Evolutionary conservation across 2,329 filamentous ascomycete genomes (phyloP).

Genomic region (Phaeosphaeriaceae sp.): DNA sequence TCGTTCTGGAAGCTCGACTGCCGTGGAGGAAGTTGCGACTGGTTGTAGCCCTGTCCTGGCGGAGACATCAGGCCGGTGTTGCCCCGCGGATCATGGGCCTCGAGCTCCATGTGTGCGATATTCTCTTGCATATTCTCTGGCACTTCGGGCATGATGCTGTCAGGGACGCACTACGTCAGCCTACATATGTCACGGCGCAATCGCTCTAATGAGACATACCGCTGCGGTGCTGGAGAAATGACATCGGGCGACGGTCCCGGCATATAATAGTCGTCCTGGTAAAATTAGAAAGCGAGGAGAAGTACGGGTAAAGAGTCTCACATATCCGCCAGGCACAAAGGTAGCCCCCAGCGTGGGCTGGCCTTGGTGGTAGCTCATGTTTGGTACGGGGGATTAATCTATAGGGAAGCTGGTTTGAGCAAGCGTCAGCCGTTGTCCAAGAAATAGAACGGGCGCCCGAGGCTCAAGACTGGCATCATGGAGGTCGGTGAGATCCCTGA

Average conservation of each 20-base stretch:
- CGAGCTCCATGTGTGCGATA: conserved; percentile 87
- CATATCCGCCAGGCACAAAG: conserved; percentile 70
- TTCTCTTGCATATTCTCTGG: conserved; percentile 96
- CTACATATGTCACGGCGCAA: conserved; percentile 12
- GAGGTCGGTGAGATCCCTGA: conserved; percentile 27
- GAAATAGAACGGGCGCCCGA: conserved; percentile 19
- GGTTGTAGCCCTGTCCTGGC: conserved; percentile 33
- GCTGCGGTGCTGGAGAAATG: conserved; percentile 74
- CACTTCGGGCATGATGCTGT: conserved; percentile 91
- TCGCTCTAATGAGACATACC: conserved; percentile 57
- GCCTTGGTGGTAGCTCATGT: conserved; percentile 48
- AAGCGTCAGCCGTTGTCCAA: conserved; percentile 39
- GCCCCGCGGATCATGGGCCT: conserved; percentile 64
- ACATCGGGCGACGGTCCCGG: conserved; percentile 64
- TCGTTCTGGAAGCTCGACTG: conserved; percentile 40
- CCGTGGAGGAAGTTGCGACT: conserved; percentile 36
- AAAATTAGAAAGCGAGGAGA: neutral
- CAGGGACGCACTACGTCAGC: conserved; percentile 37
- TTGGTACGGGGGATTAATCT: conserved; percentile 19
- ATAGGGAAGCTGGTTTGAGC: conserved; percentile 21
- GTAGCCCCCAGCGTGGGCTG: conserved; percentile 61
- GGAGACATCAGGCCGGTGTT: conserved; percentile 39
- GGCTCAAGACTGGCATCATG: conserved; percentile 26
- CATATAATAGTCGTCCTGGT: conserved; percentile 72
- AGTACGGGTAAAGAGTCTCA: neutral